phyloP scores from a whole-genome alignment of 306 rosid genomes.

The Pterocarpus macrocarpus region DNA sequence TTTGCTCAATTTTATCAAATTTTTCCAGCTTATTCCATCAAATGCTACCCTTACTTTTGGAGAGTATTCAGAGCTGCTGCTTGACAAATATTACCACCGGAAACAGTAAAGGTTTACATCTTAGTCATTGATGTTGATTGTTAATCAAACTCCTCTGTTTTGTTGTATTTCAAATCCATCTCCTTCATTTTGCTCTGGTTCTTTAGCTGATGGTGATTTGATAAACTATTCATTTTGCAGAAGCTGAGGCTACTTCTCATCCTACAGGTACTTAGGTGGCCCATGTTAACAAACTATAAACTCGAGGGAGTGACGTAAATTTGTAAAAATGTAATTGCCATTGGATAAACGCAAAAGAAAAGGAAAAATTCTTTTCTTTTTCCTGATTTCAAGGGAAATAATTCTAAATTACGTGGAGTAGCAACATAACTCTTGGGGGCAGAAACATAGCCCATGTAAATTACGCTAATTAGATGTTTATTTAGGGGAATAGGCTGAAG shows the following conservation, averaged over 20 bases:
- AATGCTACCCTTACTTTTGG: constrained; percentile 79
- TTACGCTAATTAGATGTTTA: background rate
- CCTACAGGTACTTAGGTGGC: constrained; percentile 21
- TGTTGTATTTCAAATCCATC: constrained; percentile 13
- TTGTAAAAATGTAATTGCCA: constrained; percentile 19
- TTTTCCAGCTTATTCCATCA: constrained; percentile 73
- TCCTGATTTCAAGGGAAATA: background rate
- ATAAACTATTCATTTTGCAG: constrained; percentile 28
- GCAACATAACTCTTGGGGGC: background rate
- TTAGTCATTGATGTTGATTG: constrained; percentile 20
- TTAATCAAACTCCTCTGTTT: constrained; percentile 26
- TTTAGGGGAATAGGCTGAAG: constrained; percentile 2
- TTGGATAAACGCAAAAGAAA: constrained; percentile 32
- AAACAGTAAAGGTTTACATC: constrained; percentile 47
- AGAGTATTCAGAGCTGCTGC: constrained; percentile 89
- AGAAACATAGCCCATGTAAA: constrained; percentile 6
- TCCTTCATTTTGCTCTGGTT: constrained; percentile 30
- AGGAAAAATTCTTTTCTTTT: background rate
- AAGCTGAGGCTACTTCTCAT: constrained; percentile 22
- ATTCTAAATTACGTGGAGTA: constrained; percentile 21
- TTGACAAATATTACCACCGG: constrained; percentile 83
- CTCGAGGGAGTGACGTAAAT: constrained; percentile 33
- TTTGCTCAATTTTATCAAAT: constrained; percentile 6
- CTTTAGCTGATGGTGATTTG: constrained; percentile 11
- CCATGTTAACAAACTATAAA: constrained; percentile 22